Conservation (phyloP, 257 asterid genomes). For the Primulina huaijiensis region DNA sequence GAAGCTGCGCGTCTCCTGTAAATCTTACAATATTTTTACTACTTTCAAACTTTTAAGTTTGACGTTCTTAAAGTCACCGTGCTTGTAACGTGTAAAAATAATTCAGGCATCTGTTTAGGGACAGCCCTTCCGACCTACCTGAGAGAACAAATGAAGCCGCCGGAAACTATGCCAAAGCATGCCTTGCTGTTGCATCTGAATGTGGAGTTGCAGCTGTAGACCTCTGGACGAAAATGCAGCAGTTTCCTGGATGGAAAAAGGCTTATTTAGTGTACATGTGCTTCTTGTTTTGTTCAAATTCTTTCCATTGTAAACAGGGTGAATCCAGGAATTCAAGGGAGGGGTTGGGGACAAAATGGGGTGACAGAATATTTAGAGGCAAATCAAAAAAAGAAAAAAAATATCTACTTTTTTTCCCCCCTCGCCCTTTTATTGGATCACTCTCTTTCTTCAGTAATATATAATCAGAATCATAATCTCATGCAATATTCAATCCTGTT, state of each 20-base stretch:
- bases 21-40: not conserved
- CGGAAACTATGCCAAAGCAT: conserved; percentile 61
- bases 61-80: not conserved
- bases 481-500: not conserved
- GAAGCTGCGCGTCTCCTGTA: conserved; percentile 73
- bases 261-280: conserved; percentile 50
- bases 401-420: not conserved
- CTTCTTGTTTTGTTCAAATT: not conserved
- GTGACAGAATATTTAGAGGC: not conserved
- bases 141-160: conserved; percentile 92
- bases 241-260: conserved; percentile 55
- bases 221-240: conserved; percentile 90
- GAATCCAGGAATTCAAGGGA: not conserved
- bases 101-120: conserved; percentile 44
- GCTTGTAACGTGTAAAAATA: not conserved
- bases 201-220: conserved; percentile 48
- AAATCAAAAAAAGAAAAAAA: not conserved
- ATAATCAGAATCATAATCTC: not conserved
- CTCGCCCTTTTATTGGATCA: not conserved
- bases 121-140: conserved; percentile 46
- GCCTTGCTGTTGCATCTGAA: conserved; percentile 68
- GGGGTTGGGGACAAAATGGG: not conserved
- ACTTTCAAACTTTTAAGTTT: no score
- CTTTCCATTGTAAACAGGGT: not conserved
- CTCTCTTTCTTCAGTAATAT: no score